phyloP scores from a whole-genome alignment of 2,329 filamentous ascomycete genomes.

The Thielaviopsis euricoi region DNA sequence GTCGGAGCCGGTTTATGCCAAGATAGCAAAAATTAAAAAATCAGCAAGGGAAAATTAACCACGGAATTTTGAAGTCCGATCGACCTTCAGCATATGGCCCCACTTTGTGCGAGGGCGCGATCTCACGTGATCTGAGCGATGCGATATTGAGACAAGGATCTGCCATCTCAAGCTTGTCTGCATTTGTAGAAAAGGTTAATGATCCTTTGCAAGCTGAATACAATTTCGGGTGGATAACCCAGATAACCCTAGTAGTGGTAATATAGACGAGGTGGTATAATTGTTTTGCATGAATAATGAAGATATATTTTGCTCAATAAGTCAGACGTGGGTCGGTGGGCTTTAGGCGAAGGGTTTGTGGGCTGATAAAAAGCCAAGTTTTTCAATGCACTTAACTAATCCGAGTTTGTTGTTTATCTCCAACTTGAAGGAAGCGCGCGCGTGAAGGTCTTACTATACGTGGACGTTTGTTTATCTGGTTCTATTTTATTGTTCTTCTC shows the following conservation, averaged over 20 bases:
- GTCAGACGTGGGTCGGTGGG: too few relatives aligned
- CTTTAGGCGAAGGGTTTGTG: too few relatives aligned
- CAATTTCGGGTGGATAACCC: background rate
- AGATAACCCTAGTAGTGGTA: background rate
- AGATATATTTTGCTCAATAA: too few relatives aligned
- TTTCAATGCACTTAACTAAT: too few relatives aligned
- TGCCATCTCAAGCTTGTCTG: background rate
- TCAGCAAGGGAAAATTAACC: background rate
- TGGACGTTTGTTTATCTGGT: background rate
- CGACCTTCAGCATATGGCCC: background rate
- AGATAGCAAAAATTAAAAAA: too few relatives aligned
- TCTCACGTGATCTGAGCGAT: background rate
- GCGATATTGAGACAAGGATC: background rate
- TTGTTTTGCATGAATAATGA: too few relatives aligned
- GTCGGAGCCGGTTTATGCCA: too few relatives aligned
- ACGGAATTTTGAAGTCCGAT: background rate
- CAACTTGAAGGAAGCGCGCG: too few relatives aligned
- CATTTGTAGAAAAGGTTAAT: background rate
- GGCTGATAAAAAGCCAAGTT: too few relatives aligned
- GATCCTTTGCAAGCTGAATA: background rate
- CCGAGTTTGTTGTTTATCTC: too few relatives aligned
- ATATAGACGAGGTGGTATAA: too few relatives aligned
- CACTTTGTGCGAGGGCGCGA: background rate
- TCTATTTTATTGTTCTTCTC: background rate
- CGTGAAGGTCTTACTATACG: too few relatives aligned